phyloP scores from a whole-genome alignment of 1,139 yeast species.

The Blastobotrys ciferrii region DNA sequence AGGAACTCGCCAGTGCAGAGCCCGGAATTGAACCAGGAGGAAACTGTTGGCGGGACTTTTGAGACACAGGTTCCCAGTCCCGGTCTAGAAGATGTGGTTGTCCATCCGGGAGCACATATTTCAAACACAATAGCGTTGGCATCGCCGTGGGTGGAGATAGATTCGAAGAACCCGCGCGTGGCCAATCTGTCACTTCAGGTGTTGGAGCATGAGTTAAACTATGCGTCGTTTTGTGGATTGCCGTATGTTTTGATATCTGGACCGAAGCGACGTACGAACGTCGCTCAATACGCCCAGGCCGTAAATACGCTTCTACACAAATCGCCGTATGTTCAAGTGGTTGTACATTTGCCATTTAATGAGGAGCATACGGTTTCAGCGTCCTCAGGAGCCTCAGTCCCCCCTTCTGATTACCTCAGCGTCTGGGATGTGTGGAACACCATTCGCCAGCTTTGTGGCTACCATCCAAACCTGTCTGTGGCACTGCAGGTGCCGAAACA shows the following conservation, averaged over 20 bases:
- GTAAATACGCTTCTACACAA: conserved; percentile 35
- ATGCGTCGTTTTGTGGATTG: conserved; percentile 56
- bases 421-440: conserved; percentile 75
- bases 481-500: conserved; percentile 56
- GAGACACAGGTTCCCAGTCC: conserved; percentile 24
- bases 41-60: conserved; percentile 4
- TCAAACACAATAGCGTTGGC: conserved; percentile 49
- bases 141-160: conserved; percentile 65
- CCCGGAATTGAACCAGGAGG: conserved; percentile 6
- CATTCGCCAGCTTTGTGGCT: conserved; percentile 52
- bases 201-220: conserved; percentile 52
- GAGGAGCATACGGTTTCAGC: conserved; percentile 39
- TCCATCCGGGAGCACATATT: conserved; percentile 41
- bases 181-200: conserved; percentile 56
- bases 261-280: conserved; percentile 53
- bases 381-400: conserved; percentile 35
- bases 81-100: conserved; percentile 32
- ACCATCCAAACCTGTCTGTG: conserved; percentile 50
- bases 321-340: conserved; percentile 34
- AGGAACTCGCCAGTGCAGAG: conserved; percentile 3
- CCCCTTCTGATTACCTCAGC: conserved; percentile 51
- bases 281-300: conserved; percentile 49
- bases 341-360: conserved; percentile 44
- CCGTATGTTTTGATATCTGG: conserved; percentile 56
- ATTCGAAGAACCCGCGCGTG: conserved; percentile 46